Evolutionary conservation across 495 filamentous ascomycete genomes (phyloP), one percentile per base, ranked within the genome.

Genomic region (Aspergillus panamensis): DNA sequence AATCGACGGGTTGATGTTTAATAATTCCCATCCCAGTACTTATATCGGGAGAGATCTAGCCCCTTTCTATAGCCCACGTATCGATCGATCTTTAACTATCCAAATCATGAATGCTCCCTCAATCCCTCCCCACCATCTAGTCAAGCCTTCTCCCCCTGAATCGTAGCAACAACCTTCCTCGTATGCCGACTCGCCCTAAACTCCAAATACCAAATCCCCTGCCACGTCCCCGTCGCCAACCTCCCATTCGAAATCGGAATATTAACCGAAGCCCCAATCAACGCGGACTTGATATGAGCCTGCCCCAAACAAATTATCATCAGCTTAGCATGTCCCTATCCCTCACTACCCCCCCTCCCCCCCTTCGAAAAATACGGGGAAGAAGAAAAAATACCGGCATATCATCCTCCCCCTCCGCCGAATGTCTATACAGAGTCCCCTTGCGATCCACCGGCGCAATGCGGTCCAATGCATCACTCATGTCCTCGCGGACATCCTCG

Each of bases 131-230:
- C 48, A 40, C 8, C n/a, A 54, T 52, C 48, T 3, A 68, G 64
- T 83, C 73, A 83, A 31, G 76, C 77, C 80, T 91, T 92, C 76
- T 96, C 88, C 4, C 94, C 94, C 73, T 97, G 91, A 48, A 98
- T 92, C 7, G 94, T 98, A 47, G 94, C 94, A 33, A 98, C 86
- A 21, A 98, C 82, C 67, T 81, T 88, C 60, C 94, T 78, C 39
- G 80, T 77, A 73, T 97, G 92, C 60, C 81, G 89, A 51, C 76
- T 75, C 3, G 82, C 82, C 57, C 94, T 77, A 69, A 98, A 98
- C 73, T 98, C 94, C 62, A 97, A 70, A 68, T 93, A 92, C 91
- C 92, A 98, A 55, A 97, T 91, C 0, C 94, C 92, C 71, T 84
- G 82, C 80, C 86, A 89, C 7, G 86, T 89, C 20, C 86, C 86